phyloP scores from a whole-genome alignment of 2,329 filamentous ascomycete species.

The Stachybotrys echinatus region DNA sequence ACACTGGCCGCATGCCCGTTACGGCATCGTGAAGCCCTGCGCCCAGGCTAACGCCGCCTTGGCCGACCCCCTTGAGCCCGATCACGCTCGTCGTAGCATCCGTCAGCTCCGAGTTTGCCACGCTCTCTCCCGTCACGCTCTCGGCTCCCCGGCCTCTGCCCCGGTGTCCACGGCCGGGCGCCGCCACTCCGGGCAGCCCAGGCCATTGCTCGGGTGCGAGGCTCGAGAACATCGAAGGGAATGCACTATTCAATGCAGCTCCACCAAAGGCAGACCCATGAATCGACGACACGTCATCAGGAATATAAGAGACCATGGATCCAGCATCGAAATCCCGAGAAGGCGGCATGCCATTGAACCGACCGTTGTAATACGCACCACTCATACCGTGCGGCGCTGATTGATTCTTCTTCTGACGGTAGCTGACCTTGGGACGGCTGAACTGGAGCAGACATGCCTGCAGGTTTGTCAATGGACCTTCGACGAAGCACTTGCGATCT shows the following conservation, averaged over 20 bases:
- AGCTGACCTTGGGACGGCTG: constrained; percentile 85
- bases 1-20: constrained; percentile 58
- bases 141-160: constrained; percentile 62
- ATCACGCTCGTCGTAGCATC: constrained; percentile 77
- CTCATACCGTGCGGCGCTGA: constrained; percentile 63
- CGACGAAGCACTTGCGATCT: constrained; percentile 90
- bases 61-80: constrained; percentile 67
- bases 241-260: constrained; percentile 66
- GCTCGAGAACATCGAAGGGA: constrained; percentile 91
- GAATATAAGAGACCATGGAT: constrained; percentile 91
- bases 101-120: constrained; percentile 85
- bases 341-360: constrained; percentile 35
- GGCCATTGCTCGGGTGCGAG: constrained; percentile 90
- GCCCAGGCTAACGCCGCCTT: constrained; percentile 82
- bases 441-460: constrained; percentile 94
- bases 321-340: constrained; percentile 65
- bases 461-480: constrained; percentile 92
- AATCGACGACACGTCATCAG: constrained; percentile 93
- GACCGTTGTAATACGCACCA: constrained; percentile 31
- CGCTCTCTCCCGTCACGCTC: constrained; percentile 86
- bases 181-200: constrained; percentile 61
- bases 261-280: constrained; percentile 88
- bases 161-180: constrained; percentile 60
- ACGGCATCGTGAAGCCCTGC: constrained; percentile 71
- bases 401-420: constrained; percentile 81